Base-by-base conservation (phyloP, 441 rosid genomes). In the Pelargonium myrrhifolium region DNA sequence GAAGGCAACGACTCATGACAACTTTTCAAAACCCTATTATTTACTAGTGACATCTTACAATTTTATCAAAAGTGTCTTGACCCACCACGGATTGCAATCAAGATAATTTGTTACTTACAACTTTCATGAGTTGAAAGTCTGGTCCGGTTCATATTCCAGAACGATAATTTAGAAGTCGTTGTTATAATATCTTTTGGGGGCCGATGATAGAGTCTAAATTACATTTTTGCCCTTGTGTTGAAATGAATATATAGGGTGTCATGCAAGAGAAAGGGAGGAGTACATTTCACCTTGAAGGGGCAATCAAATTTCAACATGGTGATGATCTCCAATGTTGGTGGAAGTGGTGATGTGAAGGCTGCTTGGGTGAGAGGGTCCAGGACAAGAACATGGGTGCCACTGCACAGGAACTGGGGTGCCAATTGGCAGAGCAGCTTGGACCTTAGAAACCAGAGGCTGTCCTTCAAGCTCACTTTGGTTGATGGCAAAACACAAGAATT, bases 351-450 rank as follows among this genome's bases (percentile, higher is more conserved):
- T 68, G 81, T 88, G 66, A 87, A 62, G 78, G 81, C 82, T 6
- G 89, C 82, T 12, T 87, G 88, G 86, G 78, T 87, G 14, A 80
- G 90, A 70, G 89, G 86, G 0, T 87, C 87, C 0, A 79, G 76
- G 61, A 75, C 78, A 21, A 81, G 79, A 70, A 67, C 79, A 47
- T 88, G 95, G 95, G 28, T 74, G 56, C 64, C 82, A 39, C 70
- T 90, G 88, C 77, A 80, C n/a, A 77, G 95, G 63, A 89, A 88
- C 40, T 86, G 93, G 91, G 91, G 95, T 14, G 93, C 89, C 0
- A 87, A 88, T 68, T 90, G 97, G 97, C 90, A 87, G 26, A 86
- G 85, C 72, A 80, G 74, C 68, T 66, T 80, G 3, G 88, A 87
- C 70, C 79, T 88, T 28, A 76, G 87, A 17, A 75, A 67, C 74